Evolutionary conservation across 176 grass and related monocot genomes (phyloP).

Genomic region (Carex myosuroides): DNA sequence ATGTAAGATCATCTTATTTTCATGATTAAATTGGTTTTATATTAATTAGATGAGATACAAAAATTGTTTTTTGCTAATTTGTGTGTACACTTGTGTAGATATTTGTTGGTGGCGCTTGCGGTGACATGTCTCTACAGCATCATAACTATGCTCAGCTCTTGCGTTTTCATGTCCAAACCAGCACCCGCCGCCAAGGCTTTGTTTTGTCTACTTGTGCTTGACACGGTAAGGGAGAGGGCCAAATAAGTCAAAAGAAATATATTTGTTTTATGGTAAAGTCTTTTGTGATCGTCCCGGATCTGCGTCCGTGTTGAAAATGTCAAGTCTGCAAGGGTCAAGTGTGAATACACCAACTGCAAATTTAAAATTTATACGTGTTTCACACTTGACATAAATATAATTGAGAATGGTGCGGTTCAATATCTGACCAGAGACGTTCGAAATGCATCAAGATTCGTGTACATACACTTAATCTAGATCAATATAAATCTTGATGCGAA

Average conservation of each 20-base stretch:
- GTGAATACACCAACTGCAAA: not conserved
- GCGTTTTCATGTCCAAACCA: slow-evolving; percentile 7
- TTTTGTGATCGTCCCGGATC: not conserved
- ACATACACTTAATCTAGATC: too few relatives aligned
- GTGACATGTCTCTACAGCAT: slow-evolving; percentile 53
- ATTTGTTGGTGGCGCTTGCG: slow-evolving; percentile 46
- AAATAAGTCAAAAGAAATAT: not conserved
- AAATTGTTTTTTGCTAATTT: not conserved
- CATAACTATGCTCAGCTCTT: slow-evolving; percentile 27
- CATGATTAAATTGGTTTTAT: not conserved
- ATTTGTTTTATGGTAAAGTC: not conserved
- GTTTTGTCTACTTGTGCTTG: slow-evolving; percentile 36
- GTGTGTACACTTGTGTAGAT: slow-evolving; percentile 28
- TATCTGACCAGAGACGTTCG: too few relatives aligned
- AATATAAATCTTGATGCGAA: too few relatives aligned
- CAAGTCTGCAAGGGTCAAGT: not conserved
- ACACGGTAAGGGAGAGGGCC: slow-evolving; percentile 33
- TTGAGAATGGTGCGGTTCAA: too few relatives aligned
- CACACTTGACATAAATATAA: not conserved
- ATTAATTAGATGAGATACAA: not conserved
- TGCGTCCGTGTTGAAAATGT: not conserved
- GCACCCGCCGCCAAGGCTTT: slow-evolving; percentile 25
- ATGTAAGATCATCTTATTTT: slow-evolving; percentile 25
- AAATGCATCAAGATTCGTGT: too few relatives aligned
- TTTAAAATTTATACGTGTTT: not conserved